Conservation (phyloP, 176 grass and related monocot species). For the Ananas comosus region DNA sequence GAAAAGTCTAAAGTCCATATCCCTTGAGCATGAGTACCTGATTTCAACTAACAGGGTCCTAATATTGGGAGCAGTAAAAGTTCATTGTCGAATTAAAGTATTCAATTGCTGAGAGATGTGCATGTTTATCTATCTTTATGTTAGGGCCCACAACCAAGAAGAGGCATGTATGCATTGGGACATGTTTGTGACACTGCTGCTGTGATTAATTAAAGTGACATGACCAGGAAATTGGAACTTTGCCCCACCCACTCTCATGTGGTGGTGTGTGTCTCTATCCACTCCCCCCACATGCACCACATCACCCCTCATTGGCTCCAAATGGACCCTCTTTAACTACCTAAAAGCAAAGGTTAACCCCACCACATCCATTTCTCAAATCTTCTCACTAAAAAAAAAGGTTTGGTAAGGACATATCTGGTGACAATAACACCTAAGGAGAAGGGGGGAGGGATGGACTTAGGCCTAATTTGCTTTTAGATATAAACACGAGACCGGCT, state of each 20-base stretch:
- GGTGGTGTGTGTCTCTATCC: conserved; percentile 1
- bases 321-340: conserved; percentile 14
- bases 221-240: background rate
- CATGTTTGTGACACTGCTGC: background rate
- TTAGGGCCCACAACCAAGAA: background rate
- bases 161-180: background rate
- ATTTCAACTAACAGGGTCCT: too few relatives aligned
- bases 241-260: background rate
- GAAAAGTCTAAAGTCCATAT: background rate
- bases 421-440: background rate
- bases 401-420: background rate
- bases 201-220: background rate
- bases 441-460: conserved; percentile 6
- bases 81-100: background rate
- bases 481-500: background rate
- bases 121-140: background rate
- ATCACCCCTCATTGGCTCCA: background rate
- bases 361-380: conserved; percentile 8
- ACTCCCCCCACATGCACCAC: conserved; percentile 14
- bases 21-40: background rate
- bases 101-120: background rate
- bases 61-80: background rate
- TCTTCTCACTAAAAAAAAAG: background rate
- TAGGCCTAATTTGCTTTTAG: conserved; percentile 27
- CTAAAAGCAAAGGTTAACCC: conserved; percentile 4